A percentile compares a stretch with the other conserved stretches of the same genome.
Conservation (phyloP, 2,329 filamentous ascomycete genomes). For the Trichoderma polysporum region DNA sequence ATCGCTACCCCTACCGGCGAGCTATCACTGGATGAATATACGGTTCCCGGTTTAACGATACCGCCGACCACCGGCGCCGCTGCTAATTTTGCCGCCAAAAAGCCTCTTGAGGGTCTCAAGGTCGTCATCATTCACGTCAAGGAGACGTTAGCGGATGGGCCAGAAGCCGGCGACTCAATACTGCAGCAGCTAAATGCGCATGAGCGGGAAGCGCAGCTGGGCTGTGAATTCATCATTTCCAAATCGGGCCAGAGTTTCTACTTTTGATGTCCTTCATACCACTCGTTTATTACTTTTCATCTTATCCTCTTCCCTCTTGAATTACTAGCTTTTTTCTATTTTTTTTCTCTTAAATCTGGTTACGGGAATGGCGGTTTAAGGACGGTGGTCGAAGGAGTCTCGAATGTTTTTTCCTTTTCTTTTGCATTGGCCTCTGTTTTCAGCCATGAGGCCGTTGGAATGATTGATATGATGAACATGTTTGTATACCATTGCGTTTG, state of each 20-base stretch:
- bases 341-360: not conserved
- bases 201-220: constrained; percentile 64
- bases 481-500: constrained; percentile 17
- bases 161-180: constrained; percentile 64
- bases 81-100: constrained; percentile 19
- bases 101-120: constrained; percentile 68
- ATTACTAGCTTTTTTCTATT: not conserved
- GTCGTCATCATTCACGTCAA: constrained; percentile 94
- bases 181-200: constrained; percentile 65
- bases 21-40: constrained; percentile 42
- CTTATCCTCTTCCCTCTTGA: constrained; percentile 10
- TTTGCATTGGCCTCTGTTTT: not conserved
- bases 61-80: constrained; percentile 18
- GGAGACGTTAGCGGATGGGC: constrained; percentile 74
- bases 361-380: not conserved
- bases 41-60: constrained; percentile 28
- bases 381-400: not conserved
- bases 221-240: constrained; percentile 77
- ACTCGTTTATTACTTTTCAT: not conserved
- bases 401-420: not conserved
- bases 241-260: constrained; percentile 61
- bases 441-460: not conserved
- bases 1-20: constrained; percentile 50
- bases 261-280: constrained; percentile 37
- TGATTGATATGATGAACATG: constrained; percentile 18